A percentile compares a stretch with the other conserved stretches of the same genome.
These are phyloP conservation scores for Ophiocytium majus DNA, from an alignment of 352 stramenopile genomes.

Conservation along the genomic window DNA sequence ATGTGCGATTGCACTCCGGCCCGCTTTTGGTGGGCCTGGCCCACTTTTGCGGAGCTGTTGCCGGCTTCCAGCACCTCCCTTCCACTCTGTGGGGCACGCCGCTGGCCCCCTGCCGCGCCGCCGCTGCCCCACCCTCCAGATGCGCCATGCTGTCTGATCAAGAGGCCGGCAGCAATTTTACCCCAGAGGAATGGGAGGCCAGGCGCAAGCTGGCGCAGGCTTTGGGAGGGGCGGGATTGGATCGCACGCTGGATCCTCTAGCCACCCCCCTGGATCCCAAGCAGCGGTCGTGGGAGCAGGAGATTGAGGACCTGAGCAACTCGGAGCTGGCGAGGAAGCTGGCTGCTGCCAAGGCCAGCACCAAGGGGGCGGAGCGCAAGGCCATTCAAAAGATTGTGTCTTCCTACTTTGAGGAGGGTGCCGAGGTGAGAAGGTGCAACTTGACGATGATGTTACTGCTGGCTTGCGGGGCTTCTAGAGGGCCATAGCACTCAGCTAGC, in stretches of 20 bases:
- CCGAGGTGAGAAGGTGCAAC: conserved; percentile 17
- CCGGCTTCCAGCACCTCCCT: too few relatives aligned
- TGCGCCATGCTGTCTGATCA: neutral
- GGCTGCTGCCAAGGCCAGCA: neutral
- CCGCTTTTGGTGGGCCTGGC: too few relatives aligned
- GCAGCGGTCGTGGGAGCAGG: neutral
- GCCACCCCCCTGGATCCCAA: neutral
- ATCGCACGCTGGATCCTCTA: neutral
- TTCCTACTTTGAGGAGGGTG: conserved; percentile 20
- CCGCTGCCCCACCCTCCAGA: neutral
- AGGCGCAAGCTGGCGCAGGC: neutral
- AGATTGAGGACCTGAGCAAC: neutral
- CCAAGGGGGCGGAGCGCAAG: conserved; percentile 1
- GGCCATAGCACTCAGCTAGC: too few relatives aligned
- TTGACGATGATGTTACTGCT: too few relatives aligned
- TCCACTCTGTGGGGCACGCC: too few relatives aligned
- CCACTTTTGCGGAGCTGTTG: too few relatives aligned
- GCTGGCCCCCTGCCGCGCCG: neutral
- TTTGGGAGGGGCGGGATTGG: neutral
- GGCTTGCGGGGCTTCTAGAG: too few relatives aligned
- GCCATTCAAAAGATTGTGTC: conserved; percentile 20
- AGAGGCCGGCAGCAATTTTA: neutral
- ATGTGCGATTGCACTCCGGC: neutral
- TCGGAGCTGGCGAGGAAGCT: neutral
- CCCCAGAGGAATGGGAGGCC: neutral